Evolutionary conservation across 495 filamentous ascomycete species (phyloP), one percentile per base, ranked within the genome.

Genomic region (Parachaetomium inaequale): DNA sequence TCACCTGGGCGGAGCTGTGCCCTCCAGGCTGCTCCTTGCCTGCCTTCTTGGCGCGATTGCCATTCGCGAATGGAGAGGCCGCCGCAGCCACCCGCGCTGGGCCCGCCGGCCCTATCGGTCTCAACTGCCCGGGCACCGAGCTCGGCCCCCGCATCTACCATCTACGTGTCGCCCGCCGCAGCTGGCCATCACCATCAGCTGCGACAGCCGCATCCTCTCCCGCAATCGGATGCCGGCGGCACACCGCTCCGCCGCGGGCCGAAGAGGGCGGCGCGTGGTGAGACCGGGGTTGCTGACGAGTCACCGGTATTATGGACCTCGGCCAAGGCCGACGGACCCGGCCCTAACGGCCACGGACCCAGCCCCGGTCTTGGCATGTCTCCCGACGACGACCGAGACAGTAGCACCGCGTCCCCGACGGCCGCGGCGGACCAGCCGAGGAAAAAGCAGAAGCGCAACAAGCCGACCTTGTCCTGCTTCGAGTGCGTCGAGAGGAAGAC

Each of bases 361-460:
- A 62, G 60, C 46, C 34, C 46, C 56, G 67, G 64, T 19, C 60
- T 63, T 65, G 66, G 63, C 55, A 26, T 47, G 15, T 60, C 63
- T 25, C 38, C 61, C 28, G 58, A 59, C 32, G 58, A 59, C 43
- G 62, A 67, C 45, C 52, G 59, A 43, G 70, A 70, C 32, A 69
- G 69, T 50, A 66, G 58, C 62, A 71, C 62, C 47, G 68, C 72
- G 45, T 74, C 67, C 40, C 74, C 58, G n/a, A 52, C 58, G 6
- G 51, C 73, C 25, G 68, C 68, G 36, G 60, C 69, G 23, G 79
- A 76, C 45, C 77, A 75, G 7, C 56, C 67, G 4, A 80, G 73
- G 72, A 87, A 87, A 72, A 88, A 85, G 72, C 87, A 88, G 72
- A 89, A 87, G 70, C 78, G 87, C 26, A 91, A 91, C 73, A 91